Percentiles rank a stretch among this genome's conserved stretches.
These are phyloP conservation scores for Capronia americana DNA, from an alignment of 2,329 filamentous ascomycete genomes.

Conservation along the genomic window DNA sequence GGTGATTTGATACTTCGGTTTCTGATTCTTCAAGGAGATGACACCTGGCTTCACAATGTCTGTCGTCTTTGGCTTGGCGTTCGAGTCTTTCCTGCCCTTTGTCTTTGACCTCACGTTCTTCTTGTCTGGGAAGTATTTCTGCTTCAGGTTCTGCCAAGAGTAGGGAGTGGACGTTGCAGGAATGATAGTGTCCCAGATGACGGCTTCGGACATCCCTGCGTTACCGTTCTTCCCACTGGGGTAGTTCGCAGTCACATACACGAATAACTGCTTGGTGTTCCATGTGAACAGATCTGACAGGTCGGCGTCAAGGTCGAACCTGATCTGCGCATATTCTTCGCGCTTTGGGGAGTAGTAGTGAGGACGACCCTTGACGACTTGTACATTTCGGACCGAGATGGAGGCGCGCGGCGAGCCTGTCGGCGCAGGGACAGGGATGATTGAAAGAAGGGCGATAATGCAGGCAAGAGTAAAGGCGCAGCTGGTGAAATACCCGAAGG, in stretches of 20 bases:
- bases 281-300: conserved; percentile 92
- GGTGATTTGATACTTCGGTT: conserved; percentile 96
- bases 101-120: conserved; percentile 39
- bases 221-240: conserved; percentile 45
- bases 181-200: conserved; percentile 97
- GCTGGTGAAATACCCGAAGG: conserved; percentile 98
- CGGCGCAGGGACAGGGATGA: conserved; percentile 64
- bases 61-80: conserved; percentile 31
- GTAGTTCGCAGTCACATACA: conserved; percentile 87
- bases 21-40: conserved; percentile 79
- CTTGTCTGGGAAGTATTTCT: conserved; percentile 45
- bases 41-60: conserved; percentile 60
- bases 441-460: conserved; percentile 76
- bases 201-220: conserved; percentile 66
- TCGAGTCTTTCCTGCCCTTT: conserved; percentile 37
- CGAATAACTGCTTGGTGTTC: conserved; percentile 99
- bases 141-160: conserved; percentile 48
- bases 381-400: conserved; percentile 74
- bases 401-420: conserved; percentile 64
- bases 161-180: conserved; percentile 63
- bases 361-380: conserved; percentile 89
- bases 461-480: conserved; percentile 82
- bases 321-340: conserved; percentile 94
- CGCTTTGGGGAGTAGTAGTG: conserved; percentile 93
- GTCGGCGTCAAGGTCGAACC: conserved; percentile 91